A percentile compares a stretch with the other conserved stretches of the same genome.
phyloP scores from a whole-genome alignment of 257 asterid genomes.

The Misopates orontium region DNA sequence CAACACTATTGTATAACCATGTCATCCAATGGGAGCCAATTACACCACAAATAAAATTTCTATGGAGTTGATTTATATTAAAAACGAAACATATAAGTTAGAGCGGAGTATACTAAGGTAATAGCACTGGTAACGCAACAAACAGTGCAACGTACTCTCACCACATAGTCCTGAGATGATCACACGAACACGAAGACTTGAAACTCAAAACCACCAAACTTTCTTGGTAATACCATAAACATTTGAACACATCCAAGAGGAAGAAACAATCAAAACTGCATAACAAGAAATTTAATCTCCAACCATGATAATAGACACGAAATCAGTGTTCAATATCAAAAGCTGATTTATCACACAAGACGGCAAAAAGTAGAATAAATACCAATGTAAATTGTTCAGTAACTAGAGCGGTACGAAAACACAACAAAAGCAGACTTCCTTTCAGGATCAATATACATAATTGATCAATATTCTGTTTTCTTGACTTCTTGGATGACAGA shows the following conservation, averaged over 20 bases:
- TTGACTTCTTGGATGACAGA: slow-evolving; percentile 64
- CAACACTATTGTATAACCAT: slow-evolving; percentile 11
- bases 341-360: slow-evolving; percentile 24
- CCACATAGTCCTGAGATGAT: slow-evolving; percentile 7
- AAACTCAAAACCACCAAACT: slow-evolving; percentile 19
- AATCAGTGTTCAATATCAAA: slow-evolving; percentile 22
- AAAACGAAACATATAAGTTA: slow-evolving; percentile 12
- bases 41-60: slow-evolving; percentile 9
- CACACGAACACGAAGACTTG: slow-evolving; percentile 9
- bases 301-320: too few relatives aligned
- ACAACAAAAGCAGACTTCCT: slow-evolving; percentile 29
- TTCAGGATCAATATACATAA: slow-evolving; percentile 37
- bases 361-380: slow-evolving; percentile 28
- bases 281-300: background rate
- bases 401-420: slow-evolving; percentile 33
- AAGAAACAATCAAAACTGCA: slow-evolving; percentile 18
- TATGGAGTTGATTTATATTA: slow-evolving; percentile 2
- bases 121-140: slow-evolving; percentile 22
- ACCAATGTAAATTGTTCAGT: slow-evolving; percentile 31
- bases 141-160: slow-evolving; percentile 21
- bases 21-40: slow-evolving; percentile 7
- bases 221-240: slow-evolving; percentile 13
- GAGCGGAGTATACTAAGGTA: background rate
- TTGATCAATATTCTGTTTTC: slow-evolving; percentile 44
- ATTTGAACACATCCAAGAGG: slow-evolving; percentile 28